Evolutionary conservation across 768 basidiomycete genomes (phyloP).

Genomic region (Chalciporus chontae): DNA sequence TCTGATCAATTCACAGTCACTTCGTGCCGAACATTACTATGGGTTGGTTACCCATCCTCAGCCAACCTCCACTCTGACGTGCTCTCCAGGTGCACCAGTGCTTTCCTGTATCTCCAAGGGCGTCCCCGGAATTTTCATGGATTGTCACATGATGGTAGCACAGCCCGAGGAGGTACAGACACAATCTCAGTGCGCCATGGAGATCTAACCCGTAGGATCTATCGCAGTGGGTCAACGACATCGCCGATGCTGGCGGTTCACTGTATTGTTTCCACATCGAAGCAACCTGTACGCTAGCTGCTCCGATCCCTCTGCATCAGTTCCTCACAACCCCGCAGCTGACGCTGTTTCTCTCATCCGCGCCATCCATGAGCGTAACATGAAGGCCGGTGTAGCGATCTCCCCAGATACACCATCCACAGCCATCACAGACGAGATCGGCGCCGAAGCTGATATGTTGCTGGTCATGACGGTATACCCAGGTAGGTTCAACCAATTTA

Average conservation of each 20-base stretch:
- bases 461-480: constrained; percentile 99
- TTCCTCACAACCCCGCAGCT: constrained; percentile 37
- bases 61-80: constrained; percentile 10
- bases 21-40: constrained; percentile 99
- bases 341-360: constrained; percentile 75
- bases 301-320: constrained; percentile 11
- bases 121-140: constrained; percentile 97
- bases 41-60: constrained; percentile 48
- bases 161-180: constrained; percentile 76
- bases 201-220: neutral
- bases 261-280: constrained; percentile 97
- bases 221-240: constrained; percentile 88
- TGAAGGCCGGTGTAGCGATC: constrained; percentile 96
- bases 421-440: constrained; percentile 84
- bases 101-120: constrained; percentile 80
- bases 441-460: constrained; percentile 84
- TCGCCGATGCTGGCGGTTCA: constrained; percentile 92
- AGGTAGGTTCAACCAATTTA: constrained; percentile 40
- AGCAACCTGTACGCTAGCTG: constrained; percentile 65
- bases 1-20: constrained; percentile 52
- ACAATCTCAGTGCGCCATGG: neutral
- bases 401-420: constrained; percentile 91
- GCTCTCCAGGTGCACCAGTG: constrained; percentile 71
- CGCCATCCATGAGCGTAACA: constrained; percentile 74
- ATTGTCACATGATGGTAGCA: constrained; percentile 99